Evolutionary conservation across 768 basidiomycete genomes (phyloP).

Genomic region (Lactarius evosmus): DNA sequence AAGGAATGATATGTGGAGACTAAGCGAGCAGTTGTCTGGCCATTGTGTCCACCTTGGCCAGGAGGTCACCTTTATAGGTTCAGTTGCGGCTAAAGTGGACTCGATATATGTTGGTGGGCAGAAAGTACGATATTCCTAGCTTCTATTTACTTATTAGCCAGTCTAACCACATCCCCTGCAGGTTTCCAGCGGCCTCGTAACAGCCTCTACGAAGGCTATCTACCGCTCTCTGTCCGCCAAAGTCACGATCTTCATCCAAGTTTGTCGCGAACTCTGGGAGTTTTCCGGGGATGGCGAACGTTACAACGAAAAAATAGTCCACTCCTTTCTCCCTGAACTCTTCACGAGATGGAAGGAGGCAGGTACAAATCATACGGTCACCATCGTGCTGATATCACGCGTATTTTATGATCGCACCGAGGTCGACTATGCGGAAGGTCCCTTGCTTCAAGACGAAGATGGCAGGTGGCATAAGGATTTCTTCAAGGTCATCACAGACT

Average conservation of each 20-base stretch:
- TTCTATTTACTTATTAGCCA: constrained; percentile 1
- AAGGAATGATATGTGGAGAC: constrained; percentile 94
- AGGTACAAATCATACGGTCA: constrained; percentile 88
- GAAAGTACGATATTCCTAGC: constrained; percentile 43
- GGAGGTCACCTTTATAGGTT: constrained; percentile 80
- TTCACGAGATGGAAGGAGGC: constrained; percentile 82
- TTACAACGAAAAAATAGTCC: constrained; percentile 95
- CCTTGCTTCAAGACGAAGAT: constrained; percentile 69
- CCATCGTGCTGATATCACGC: constrained; percentile 90
- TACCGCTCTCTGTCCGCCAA: constrained; percentile 90
- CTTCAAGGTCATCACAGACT: constrained; percentile 91
- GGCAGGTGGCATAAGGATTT: constrained; percentile 91
- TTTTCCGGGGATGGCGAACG: constrained; percentile 96
- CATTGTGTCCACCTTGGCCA: constrained; percentile 82
- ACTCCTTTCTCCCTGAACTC: constrained; percentile 89
- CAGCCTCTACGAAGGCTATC: constrained; percentile 79
- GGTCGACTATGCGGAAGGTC: constrained; percentile 78
- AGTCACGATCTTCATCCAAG: constrained; percentile 92
- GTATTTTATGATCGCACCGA: constrained; percentile 84
- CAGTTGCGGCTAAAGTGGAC: constrained; percentile 78
- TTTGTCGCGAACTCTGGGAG: constrained; percentile 94
- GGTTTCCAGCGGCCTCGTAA: constrained; percentile 82
- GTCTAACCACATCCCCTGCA: constrained; percentile 31
- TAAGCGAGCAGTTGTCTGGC: constrained; percentile 76
- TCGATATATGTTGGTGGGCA: constrained; percentile 68